These are phyloP conservation scores for Petasospora fabianii DNA, from an alignment of 1,139 yeast genomes.

Conservation along the genomic window DNA sequence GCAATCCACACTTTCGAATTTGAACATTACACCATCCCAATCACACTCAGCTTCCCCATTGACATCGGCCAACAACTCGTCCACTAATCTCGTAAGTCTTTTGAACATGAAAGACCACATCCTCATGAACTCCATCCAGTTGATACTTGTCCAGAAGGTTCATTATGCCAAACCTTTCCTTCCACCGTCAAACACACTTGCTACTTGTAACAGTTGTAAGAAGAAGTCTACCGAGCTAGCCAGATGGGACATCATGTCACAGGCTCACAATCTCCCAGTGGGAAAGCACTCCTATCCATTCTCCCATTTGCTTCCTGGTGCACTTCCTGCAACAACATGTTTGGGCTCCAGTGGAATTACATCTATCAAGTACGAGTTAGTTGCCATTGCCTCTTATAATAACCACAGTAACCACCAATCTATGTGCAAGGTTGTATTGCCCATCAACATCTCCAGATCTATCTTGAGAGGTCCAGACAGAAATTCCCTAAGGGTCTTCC, in stretches of 20 bases:
- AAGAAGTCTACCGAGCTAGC: conserved; percentile 60
- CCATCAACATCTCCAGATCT: conserved; percentile 74
- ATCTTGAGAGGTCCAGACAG: conserved; percentile 79
- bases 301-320: conserved; percentile 86
- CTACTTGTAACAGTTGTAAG: conserved; percentile 56
- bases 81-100: conserved; percentile 19
- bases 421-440: conserved; percentile 38
- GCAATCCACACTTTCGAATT: conserved; percentile 23
- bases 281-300: conserved; percentile 90
- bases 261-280: conserved; percentile 48
- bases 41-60: conserved; percentile 22
- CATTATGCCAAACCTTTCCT: conserved; percentile 62
- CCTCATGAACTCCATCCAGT: conserved; percentile 42
- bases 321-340: conserved; percentile 76
- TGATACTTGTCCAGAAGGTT: conserved; percentile 68
- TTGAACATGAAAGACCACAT: conserved; percentile 25
- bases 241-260: conserved; percentile 79
- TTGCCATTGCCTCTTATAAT: conserved; percentile 56
- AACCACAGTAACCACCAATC: conserved; percentile 21
- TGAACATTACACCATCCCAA: conserved; percentile 22
- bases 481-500: conserved; percentile 85
- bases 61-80: conserved; percentile 22
- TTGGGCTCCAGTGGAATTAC: conserved; percentile 55
- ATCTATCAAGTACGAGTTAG: conserved; percentile 66
- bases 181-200: conserved; percentile 47